Conservation (phyloP, 2,329 filamentous ascomycete species). For the Ceratocystis huliohia region DNA sequence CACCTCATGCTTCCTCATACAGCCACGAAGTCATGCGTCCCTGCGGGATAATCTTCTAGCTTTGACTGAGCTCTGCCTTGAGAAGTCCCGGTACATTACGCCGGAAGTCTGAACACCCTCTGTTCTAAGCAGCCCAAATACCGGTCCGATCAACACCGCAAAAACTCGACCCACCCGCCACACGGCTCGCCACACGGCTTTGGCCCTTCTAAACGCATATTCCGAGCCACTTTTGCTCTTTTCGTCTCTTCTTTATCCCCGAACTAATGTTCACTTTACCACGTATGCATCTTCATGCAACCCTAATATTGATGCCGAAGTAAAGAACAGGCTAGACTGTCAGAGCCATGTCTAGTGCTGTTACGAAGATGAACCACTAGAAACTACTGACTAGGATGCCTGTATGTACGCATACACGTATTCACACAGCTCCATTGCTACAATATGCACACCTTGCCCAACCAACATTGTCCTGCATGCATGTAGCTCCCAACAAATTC, state of each 20-base stretch:
- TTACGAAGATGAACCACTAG: background rate
- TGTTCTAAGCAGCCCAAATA: background rate
- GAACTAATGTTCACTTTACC: background rate
- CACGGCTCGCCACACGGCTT: background rate
- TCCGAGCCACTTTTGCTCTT: background rate
- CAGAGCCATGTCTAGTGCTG: background rate
- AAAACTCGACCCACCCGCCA: background rate
- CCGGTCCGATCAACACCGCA: background rate
- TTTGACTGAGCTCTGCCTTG: background rate
- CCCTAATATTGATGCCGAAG: background rate
- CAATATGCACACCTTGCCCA: no score
- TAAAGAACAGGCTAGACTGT: background rate
- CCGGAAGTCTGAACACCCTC: no score
- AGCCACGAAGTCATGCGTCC: no score
- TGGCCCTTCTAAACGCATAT: background rate
- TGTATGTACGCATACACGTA: background rate
- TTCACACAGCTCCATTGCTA: no score
- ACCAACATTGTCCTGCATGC: background rate
- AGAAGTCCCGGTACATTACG: no score
- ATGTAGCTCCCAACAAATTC: background rate
- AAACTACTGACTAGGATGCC: background rate
- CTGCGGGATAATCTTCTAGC: background rate
- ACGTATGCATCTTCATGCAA: background rate
- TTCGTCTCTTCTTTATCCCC: constrained; percentile 2
- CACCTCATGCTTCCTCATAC: no score